Evolutionary conservation across 2,329 filamentous ascomycete genomes (phyloP).

Genomic region (Nannizziopsis arthrosporioides): DNA sequence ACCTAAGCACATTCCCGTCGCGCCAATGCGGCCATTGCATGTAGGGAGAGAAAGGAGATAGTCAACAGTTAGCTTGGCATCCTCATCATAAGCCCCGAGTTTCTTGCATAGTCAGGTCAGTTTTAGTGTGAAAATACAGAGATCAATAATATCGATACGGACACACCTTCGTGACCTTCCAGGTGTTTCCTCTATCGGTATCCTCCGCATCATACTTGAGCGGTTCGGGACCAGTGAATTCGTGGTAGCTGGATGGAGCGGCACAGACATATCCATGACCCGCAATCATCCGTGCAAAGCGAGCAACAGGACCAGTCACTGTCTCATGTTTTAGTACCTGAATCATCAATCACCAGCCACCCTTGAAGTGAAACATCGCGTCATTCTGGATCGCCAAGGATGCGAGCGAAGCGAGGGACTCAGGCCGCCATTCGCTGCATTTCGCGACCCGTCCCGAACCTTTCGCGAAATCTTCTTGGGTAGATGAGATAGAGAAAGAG

Average conservation of each 20-base stretch:
- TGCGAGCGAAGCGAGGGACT: not conserved
- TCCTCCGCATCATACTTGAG: conserved; percentile 77
- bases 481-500: too few relatives aligned
- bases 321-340: not conserved
- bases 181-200: conserved; percentile 76
- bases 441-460: not conserved
- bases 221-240: conserved; percentile 68
- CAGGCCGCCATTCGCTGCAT: too few relatives aligned
- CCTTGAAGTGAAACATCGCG: not conserved
- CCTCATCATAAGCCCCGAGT: conserved; percentile 74
- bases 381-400: not conserved
- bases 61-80: conserved; percentile 57
- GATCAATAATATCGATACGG: not conserved
- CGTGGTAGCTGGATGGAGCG: conserved; percentile 82
- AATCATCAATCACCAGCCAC: not conserved
- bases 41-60: conserved; percentile 58
- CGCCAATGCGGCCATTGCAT: conserved; percentile 69
- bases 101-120: conserved; percentile 42
- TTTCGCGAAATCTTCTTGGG: not conserved
- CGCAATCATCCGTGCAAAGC: conserved; percentile 84
- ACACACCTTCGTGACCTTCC: conserved; percentile 64
- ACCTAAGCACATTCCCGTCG: conserved; percentile 85
- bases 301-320: conserved; percentile 83
- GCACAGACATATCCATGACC: conserved; percentile 89
- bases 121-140: not conserved